Percentiles rank a stretch among this genome's conserved stretches.
Conservation (phyloP, 108 stramenopile genomes). For the Cyclotella cryptica region DNA sequence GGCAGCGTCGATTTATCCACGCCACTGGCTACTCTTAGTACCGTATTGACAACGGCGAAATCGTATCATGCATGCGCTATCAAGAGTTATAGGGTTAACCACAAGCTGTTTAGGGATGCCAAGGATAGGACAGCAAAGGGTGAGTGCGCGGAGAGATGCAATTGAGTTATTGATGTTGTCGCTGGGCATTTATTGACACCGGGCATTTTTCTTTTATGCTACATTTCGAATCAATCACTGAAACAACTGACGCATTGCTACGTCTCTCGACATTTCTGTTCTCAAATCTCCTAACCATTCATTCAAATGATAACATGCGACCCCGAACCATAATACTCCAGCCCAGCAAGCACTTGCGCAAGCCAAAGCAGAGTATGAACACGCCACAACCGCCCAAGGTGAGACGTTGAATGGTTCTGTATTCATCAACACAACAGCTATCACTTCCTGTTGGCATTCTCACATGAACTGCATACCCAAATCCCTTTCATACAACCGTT, state of each 20-base stretch:
- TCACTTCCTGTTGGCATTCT: background rate
- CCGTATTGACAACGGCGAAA: slow-evolving; percentile 12
- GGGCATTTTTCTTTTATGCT: too few species aligned
- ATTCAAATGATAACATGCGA: background rate
- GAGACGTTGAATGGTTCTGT: slow-evolving; percentile 2
- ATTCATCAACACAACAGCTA: background rate
- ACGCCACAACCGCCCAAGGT: slow-evolving; percentile 34
- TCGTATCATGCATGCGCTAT: slow-evolving; percentile 4
- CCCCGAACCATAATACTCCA: background rate
- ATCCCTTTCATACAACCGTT: background rate
- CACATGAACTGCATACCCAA: too few species aligned
- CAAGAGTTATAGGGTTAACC: slow-evolving; percentile 11
- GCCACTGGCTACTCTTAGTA: slow-evolving; percentile 16
- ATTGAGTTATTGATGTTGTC: background rate
- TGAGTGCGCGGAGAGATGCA: background rate
- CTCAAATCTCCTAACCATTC: background rate
- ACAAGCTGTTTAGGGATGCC: slow-evolving; percentile 29
- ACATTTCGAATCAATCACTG: too few species aligned
- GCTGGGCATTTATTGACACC: background rate
- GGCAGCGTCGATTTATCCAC: background rate
- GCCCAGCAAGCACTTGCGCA: slow-evolving; percentile 23
- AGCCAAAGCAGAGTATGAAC: slow-evolving; percentile 41
- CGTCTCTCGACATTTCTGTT: background rate
- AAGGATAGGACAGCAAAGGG: slow-evolving; percentile 15
- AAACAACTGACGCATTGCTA: background rate